Evolutionary conservation across 2,329 filamentous ascomycete genomes (phyloP), one percentile per base, ranked within the genome.

Genomic region (Trichoderma aggressivum): DNA sequence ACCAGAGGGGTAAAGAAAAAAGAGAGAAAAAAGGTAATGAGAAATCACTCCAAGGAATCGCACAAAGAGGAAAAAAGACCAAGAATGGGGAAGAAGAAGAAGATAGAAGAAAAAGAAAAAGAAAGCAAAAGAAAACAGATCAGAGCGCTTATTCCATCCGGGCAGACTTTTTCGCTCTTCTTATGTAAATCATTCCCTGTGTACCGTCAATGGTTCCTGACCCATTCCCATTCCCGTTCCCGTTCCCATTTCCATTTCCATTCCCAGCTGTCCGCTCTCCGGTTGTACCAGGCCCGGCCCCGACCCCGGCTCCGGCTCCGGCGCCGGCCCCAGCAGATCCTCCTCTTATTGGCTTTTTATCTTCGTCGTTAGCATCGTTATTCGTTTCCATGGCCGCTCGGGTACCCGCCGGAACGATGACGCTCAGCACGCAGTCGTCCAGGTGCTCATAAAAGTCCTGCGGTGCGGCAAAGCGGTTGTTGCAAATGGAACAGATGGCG

Each of bases 391-490:
- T 53, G 24, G 70, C 71, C 53, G 53, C 59, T n/a, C 56, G 56
- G 11, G 69, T 70, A n/a, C 71, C 50, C 21, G 71, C 64, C 3
- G 87, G 86, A 16, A 88, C 86, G 66, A 89, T 88, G 18, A 88
- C 87, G 64, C 87, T 87, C 56, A 89, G 81, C 39, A 89, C 87
- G 69, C 87, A 89, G 75, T 89, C 87, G 74, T 92, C 95, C 75
- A 98, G 85, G 85, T 98, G 95, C 83, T 98, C 95, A 80, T 98
- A 98, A 83, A 98, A 98, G 78, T 98, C 95, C 81, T 98, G 95
- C 3, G 95, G 93, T 72, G 91, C 95, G 75, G 87, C 87, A 80
- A 97, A 98, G 16, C 84, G 83, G 8, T 89, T 93, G 55, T 90
- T 88, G 81, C 95, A 98, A 74, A 96, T 98, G 4, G 94, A 97